Evolutionary conservation across 805 yeast genomes (phyloP).

Genomic region (Zygotorulaspora danielsina): DNA sequence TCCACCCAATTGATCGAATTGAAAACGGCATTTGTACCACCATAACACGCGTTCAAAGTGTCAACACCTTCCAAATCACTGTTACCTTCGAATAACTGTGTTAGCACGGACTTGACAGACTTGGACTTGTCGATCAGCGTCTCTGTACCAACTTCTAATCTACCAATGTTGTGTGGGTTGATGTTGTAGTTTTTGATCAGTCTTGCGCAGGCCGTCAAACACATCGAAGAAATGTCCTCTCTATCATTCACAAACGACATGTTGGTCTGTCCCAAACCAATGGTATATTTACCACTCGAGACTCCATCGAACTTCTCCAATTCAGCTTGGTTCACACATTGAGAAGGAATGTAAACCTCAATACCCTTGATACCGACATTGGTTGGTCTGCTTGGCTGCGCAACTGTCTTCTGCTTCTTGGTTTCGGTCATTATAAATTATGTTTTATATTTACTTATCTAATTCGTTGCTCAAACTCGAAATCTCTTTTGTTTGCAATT

Average conservation of each 20-base stretch:
- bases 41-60: conserved; percentile 95
- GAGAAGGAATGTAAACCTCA: conserved; percentile 84
- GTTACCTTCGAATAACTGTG: conserved; percentile 89
- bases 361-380: conserved; percentile 97
- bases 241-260: conserved; percentile 97
- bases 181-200: conserved; percentile 76
- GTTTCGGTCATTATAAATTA: conserved; percentile 24
- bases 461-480: too few relatives aligned
- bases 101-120: conserved; percentile 90
- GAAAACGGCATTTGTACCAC: conserved; percentile 94
- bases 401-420: conserved; percentile 31
- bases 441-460: neutral
- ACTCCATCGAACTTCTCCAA: conserved; percentile 82
- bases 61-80: conserved; percentile 93
- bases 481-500: too few relatives aligned
- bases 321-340: conserved; percentile 81
- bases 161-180: conserved; percentile 78
- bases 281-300: conserved; percentile 93
- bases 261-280: conserved; percentile 97
- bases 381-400: conserved; percentile 46
- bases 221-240: conserved; percentile 92
- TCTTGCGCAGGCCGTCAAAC: conserved; percentile 79
- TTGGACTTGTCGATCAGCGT: conserved; percentile 94
- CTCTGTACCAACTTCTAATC: conserved; percentile 98
- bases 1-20: conserved; percentile 95